Evolutionary conservation across 768 basidiomycete genomes (phyloP).

Genomic region (Trametopsis cervina): DNA sequence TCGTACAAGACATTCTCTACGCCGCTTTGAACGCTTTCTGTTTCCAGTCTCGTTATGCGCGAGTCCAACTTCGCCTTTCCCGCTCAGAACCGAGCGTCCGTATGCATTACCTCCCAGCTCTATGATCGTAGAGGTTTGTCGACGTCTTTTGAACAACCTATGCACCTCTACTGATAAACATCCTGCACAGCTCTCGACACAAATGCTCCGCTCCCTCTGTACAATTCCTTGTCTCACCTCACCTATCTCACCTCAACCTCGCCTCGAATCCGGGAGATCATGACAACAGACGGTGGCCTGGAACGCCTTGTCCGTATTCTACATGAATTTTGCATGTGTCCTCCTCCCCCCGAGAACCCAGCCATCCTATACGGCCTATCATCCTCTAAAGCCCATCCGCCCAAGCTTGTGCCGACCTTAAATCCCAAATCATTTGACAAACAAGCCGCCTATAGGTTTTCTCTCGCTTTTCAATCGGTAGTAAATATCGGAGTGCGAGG

Average conservation of each 20-base stretch:
- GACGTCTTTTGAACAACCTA: conserved; percentile 4
- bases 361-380: conserved; percentile 71
- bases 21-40: conserved; percentile 2
- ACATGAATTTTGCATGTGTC: conserved; percentile 79
- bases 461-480: conserved; percentile 92
- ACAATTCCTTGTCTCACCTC: conserved; percentile 94
- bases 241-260: conserved; percentile 96
- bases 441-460: conserved; percentile 82
- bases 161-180: background rate
- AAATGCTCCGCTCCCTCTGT: conserved; percentile 56
- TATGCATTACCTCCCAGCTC: conserved; percentile 89
- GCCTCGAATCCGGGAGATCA: conserved; percentile 95
- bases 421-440: conserved; percentile 71
- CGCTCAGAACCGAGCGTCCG: conserved; percentile 89
- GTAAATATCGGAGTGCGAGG: conserved; percentile 97
- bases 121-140: conserved; percentile 88
- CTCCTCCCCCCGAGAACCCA: conserved; percentile 76
- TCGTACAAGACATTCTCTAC: conserved; percentile 1
- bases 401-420: conserved; percentile 50
- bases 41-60: conserved; percentile 48
- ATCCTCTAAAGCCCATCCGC: conserved; percentile 51
- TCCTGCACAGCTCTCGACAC: conserved; percentile 42
- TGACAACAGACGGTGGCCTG: conserved; percentile 96
- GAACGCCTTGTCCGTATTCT: conserved; percentile 92
- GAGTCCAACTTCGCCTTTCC: conserved; percentile 96